Evolutionary conservation across 202 grass and related monocot genomes (phyloP).

Genomic region (Alloteropsis angusta): DNA sequence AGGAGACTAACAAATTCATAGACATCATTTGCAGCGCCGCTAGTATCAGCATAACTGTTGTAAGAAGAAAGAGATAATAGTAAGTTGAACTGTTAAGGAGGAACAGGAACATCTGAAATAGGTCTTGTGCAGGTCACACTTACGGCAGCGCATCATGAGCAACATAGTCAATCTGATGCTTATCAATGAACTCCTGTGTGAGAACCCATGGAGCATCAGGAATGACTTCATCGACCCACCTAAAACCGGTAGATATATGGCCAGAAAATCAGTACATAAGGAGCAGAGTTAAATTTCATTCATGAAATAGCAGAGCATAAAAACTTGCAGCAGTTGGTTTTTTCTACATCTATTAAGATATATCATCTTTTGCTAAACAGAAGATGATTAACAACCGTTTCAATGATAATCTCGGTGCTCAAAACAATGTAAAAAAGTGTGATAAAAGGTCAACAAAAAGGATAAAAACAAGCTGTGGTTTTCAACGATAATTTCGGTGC

Average conservation of each 20-base stretch:
- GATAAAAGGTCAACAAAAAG: background rate
- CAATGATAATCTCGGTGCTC: background rate
- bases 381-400: background rate
- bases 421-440: background rate
- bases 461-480: background rate
- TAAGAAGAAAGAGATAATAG: background rate
- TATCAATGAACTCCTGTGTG: constrained; percentile 85
- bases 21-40: constrained; percentile 77
- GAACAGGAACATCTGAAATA: background rate
- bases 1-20: constrained; percentile 76
- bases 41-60: constrained; percentile 86
- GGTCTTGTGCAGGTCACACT: constrained; percentile 14
- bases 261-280: background rate
- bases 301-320: background rate
- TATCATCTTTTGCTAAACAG: background rate
- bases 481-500: background rate
- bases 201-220: constrained; percentile 98
- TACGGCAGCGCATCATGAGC: constrained; percentile 92
- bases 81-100: background rate
- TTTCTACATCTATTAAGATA: background rate
- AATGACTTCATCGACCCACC: constrained; percentile 99
- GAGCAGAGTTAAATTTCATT: background rate
- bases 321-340: background rate
- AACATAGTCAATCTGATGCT: constrained; percentile 81
- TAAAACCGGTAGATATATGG: constrained; percentile 29